phyloP scores from a whole-genome alignment of 495 filamentous ascomycete species.

The Podospora didyma region DNA sequence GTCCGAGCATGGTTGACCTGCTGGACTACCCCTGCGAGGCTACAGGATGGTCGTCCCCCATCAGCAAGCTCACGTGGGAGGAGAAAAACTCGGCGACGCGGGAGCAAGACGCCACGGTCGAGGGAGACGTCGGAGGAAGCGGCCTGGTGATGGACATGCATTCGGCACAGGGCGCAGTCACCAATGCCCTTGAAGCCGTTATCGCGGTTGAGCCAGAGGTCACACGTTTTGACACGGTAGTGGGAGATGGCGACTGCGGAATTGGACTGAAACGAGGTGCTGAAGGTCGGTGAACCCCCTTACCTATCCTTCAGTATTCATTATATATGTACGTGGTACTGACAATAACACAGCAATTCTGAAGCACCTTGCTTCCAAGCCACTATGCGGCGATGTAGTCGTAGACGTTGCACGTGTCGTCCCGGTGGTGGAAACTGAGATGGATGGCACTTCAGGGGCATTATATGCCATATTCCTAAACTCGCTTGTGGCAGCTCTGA shows the following conservation, averaged over 20 bases:
- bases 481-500: conserved; percentile 73
- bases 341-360: conserved; percentile 54
- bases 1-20: conserved; percentile 79
- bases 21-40: conserved; percentile 84
- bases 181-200: conserved; percentile 63
- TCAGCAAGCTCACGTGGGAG: conserved; percentile 59
- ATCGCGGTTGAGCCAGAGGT: conserved; percentile 78
- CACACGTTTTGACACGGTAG: conserved; percentile 84
- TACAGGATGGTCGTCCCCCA: conserved; percentile 76
- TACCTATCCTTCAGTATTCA: no score
- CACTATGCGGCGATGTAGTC: conserved; percentile 64
- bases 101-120: conserved; percentile 34
- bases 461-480: conserved; percentile 96
- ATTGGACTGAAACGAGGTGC: conserved; percentile 86
- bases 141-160: conserved; percentile 64
- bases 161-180: conserved; percentile 55
- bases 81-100: conserved; percentile 43
- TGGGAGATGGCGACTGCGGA: conserved; percentile 95
- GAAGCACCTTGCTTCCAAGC: conserved; percentile 53
- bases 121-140: conserved; percentile 54
- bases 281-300: conserved; percentile 51
- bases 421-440: conserved; percentile 77
- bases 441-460: conserved; percentile 96
- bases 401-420: conserved; percentile 70
- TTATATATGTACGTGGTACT: neutral